Evolutionary conservation across 2,329 filamentous ascomycete species (phyloP), one percentile per base, ranked within the genome.

Genomic region (Blastomyces silverae): DNA sequence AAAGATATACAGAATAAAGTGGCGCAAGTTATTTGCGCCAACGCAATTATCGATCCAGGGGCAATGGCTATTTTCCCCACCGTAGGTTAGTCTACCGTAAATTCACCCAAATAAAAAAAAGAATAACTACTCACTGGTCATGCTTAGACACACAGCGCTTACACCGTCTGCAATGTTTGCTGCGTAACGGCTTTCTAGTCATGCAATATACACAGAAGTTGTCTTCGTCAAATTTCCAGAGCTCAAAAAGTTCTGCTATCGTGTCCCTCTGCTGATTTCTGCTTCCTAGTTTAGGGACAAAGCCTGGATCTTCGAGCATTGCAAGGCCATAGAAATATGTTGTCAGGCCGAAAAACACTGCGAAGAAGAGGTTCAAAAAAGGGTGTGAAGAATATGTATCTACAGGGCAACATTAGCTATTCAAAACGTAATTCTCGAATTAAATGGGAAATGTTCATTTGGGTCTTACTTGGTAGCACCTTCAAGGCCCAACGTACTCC

Each of bases 21-120:
- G 92, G 17, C 94, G 88, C 73, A 97, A 90, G 75, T 97, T 99
- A 79, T 97, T 97, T 68, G 94, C 85, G 55, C 91, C 94, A 53
- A 99, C 86, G 72, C 94, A 99, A 77, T 97, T 97, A 78, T 96
- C 90, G 31, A 97, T 90, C 94, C 94, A 99, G 0, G 94, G 94
- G 73, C 94, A 99, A 74, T 99, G 94, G 73, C 91, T 95, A 69
- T 42, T n/a, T 56, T 15, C 28, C 31, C 53, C 28, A n/a, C n/a
- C 2, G 28, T 22, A 11, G 8, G 17, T 57, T 57, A 57, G 34
- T 39, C 31, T n/a, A 3, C 62, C 44, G 42, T 62, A 25, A 42
- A 64, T 67, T 56, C 67, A 31, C 13, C n/a, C 62, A 57, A 67
- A 56, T 31, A 25, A 62, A 13, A 22, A 15, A 57, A 22, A 11